Percentiles rank a stretch among this genome's conserved stretches.
Evolutionary conservation across 2,329 filamentous ascomycete genomes (phyloP).

Genomic region (Beauveria medogensis): DNA sequence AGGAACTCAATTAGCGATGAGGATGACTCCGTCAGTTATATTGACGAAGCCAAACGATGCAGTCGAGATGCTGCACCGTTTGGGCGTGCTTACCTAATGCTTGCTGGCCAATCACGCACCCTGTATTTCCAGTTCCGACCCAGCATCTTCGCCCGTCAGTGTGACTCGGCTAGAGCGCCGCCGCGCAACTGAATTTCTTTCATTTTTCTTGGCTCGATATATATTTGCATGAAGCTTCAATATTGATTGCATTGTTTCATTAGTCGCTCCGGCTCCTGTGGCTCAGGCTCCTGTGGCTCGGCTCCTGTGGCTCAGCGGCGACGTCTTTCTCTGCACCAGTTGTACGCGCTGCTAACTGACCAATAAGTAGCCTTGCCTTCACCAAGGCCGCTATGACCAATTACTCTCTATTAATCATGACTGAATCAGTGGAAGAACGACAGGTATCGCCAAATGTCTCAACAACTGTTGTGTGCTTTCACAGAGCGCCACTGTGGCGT

Average conservation of each 20-base stretch:
- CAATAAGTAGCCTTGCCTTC: background rate
- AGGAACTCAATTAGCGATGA: conserved; percentile 24
- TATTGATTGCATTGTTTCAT: background rate
- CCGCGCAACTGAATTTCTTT: background rate
- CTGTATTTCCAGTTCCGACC: background rate
- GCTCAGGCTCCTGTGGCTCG: too few species aligned
- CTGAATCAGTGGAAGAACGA: background rate
- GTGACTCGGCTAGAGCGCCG: background rate
- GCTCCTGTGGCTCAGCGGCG: too few species aligned
- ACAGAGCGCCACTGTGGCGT: background rate
- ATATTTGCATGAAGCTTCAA: background rate
- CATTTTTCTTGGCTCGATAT: background rate
- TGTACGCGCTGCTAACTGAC: too few species aligned
- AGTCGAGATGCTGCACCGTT: background rate
- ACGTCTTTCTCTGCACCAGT: too few species aligned
- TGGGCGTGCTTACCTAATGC: background rate
- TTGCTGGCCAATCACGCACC: background rate
- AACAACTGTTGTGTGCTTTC: background rate
- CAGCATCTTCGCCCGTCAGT: background rate
- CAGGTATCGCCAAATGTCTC: background rate
- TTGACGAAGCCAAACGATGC: background rate
- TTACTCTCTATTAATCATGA: background rate
- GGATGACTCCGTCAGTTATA: background rate
- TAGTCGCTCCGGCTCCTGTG: too few species aligned
- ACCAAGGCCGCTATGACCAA: background rate